phyloP scores from a whole-genome alignment of 1,139 yeast genomes.

The Blastobotrys aristatus region DNA sequence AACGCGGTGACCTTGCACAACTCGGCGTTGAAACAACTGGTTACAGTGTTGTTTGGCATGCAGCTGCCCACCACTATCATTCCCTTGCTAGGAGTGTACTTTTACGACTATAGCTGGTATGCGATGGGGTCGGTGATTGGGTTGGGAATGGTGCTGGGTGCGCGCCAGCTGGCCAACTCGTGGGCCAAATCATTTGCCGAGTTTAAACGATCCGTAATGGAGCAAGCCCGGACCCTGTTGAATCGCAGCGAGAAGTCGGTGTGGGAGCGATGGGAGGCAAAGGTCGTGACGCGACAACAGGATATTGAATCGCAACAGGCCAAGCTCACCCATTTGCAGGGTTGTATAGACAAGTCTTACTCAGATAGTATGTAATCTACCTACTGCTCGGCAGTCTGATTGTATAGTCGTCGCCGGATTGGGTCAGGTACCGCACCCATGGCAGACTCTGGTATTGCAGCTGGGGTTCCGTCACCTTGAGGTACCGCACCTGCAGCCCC shows the following conservation, averaged over 20 bases:
- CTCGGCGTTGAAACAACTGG: conserved; percentile 27
- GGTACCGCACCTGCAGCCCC: conserved; percentile 89
- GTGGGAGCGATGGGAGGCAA: conserved; percentile 34
- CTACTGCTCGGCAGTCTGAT: conserved; percentile 47
- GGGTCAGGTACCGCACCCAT: conserved; percentile 88
- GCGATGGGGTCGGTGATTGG: conserved; percentile 37
- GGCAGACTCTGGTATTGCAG: conserved; percentile 86
- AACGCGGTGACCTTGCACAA: conserved; percentile 29
- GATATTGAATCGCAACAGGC: conserved; percentile 21
- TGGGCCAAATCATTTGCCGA: conserved; percentile 32
- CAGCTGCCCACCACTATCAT: conserved; percentile 35
- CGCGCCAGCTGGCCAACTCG: conserved; percentile 32
- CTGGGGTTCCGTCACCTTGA: conserved; percentile 81
- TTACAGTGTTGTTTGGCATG: conserved; percentile 30
- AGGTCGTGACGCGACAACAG: conserved; percentile 27
- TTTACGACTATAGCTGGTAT: conserved; percentile 32
- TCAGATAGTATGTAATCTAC: too few relatives aligned
- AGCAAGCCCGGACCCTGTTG: conserved; percentile 25
- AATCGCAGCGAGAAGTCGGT: conserved; percentile 23
- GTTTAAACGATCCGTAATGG: conserved; percentile 28
- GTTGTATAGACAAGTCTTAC: conserved; percentile 9
- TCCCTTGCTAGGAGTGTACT: conserved; percentile 32
- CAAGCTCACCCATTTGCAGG: conserved; percentile 21
- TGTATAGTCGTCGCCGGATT: conserved; percentile 85
- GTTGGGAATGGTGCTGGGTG: conserved; percentile 37